Base-by-base conservation (phyloP, 2,329 filamentous ascomycete species). In the Fusarium goolgardi region DNA sequence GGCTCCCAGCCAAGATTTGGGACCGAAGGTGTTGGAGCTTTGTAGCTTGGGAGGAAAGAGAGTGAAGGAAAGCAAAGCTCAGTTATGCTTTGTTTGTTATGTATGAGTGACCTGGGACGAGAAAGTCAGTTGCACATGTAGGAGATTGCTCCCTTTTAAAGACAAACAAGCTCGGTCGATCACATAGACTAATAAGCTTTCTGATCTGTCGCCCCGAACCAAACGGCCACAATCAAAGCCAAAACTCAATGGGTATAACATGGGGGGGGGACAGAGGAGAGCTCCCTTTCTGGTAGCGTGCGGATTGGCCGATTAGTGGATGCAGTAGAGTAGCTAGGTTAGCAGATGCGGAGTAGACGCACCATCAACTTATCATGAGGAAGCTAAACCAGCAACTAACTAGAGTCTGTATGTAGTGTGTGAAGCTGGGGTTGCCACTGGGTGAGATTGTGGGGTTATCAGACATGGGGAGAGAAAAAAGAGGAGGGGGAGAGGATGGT, bases 281-380 rank as follows among this genome's bases (percentile, higher is more conserved):
- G 34, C 23, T 27, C 47, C 18, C 35, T 29, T 35, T 25, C 32
- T 51, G 32, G 20, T 29, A 40, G 21, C 25, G 15, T 47, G 43
- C 65, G 65, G 64, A 45, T 41, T 53, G 65, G 11, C 59, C 59
- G 65, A 49, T 25, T 43, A 49, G 47, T 51, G 32, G 47, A 27
- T 43, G 12, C 5, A 23, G 11, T 21, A 43, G 16, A 20, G 20
- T 35, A 35, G 31, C 46, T 35, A 32, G 21, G 31, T 49, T 50
- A 41, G 62, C 44, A 46, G 47, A 43, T 67, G 64, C 64, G 64
- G 64, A 67, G 64, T 54, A 68, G 40, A 53, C 64, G 64, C 64
- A 52, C 64, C 59, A 51, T 60, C 32, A 63, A 43, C 60, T 50
- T 51, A 44, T 18, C 21, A 64, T 45, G 34, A 46, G 18, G 32